phyloP scores from a whole-genome alignment of 164 flowering plant species.

The Stephania cephalantha region DNA sequence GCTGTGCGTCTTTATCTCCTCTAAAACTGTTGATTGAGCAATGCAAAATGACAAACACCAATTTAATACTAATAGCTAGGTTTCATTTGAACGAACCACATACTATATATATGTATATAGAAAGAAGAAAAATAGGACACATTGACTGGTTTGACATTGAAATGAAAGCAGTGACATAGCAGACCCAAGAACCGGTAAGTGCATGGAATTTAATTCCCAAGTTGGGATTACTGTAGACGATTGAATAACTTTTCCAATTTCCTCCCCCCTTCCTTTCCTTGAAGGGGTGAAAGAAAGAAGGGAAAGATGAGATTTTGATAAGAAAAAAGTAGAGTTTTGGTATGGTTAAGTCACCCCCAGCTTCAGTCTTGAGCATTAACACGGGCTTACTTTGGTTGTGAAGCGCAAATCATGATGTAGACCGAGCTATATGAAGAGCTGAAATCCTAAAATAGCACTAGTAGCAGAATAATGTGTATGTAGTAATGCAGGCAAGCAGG shows the following conservation, averaged over 20 bases:
- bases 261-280: background rate
- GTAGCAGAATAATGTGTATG: too few relatives aligned
- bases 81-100: background rate
- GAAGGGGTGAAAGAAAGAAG: background rate
- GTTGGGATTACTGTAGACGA: background rate
- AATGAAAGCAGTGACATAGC: background rate
- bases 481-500: too few relatives aligned
- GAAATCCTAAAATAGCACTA: too few relatives aligned
- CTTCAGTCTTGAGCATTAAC: background rate
- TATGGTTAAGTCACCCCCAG: background rate
- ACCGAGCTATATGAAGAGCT: too few relatives aligned
- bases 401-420: too few relatives aligned
- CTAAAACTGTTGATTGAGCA: background rate
- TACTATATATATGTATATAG: too few relatives aligned
- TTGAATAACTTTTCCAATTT: background rate
- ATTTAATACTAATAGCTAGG: background rate
- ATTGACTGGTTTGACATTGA: background rate
- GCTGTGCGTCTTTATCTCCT: background rate
- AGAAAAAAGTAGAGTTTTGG: slow-evolving; percentile 1
- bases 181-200: background rate
- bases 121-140: background rate
- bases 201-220: background rate
- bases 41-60: background rate
- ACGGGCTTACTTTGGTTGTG: background rate
- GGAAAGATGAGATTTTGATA: background rate